Conservation (phyloP, 2,329 filamentous ascomycete species). For the Fusarium torulosum region DNA sequence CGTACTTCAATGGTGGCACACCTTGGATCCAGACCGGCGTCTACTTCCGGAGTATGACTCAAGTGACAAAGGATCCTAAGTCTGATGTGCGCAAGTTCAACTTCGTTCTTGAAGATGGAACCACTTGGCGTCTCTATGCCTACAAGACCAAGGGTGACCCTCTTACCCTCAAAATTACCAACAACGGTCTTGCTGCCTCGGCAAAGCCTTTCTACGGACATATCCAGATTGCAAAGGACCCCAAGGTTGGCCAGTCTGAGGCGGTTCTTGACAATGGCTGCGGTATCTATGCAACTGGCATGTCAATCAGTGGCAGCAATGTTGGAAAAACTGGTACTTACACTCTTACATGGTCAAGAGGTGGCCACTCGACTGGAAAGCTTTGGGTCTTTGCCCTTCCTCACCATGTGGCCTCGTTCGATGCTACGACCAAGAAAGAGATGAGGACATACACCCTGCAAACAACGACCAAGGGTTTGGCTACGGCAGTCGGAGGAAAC, state of each 20-base stretch:
- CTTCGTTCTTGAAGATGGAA: constrained; percentile 77
- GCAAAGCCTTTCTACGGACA: constrained; percentile 77
- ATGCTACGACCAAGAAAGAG: constrained; percentile 64
- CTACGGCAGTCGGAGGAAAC: constrained; percentile 77
- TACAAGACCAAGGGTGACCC: constrained; percentile 69
- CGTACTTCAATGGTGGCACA: constrained; percentile 75
- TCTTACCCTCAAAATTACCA: constrained; percentile 76
- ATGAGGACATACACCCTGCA: constrained; percentile 72
- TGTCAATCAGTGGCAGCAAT: constrained; percentile 73
- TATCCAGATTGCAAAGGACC: constrained; percentile 86
- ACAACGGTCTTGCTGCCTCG: constrained; percentile 74
- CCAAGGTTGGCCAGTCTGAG: constrained; percentile 68
- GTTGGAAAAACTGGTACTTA: constrained; percentile 75
- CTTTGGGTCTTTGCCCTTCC: constrained; percentile 90
- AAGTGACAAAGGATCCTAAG: constrained; percentile 67
- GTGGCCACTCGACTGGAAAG: constrained; percentile 69
- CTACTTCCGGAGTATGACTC: constrained; percentile 77
- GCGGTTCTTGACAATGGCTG: constrained; percentile 78
- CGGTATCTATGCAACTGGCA: constrained; percentile 78
- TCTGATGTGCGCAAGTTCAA: constrained; percentile 80
- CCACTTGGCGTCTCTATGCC: constrained; percentile 85
- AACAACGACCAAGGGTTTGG: constrained; percentile 87
- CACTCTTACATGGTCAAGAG: constrained; percentile 78
- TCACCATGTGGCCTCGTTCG: constrained; percentile 85
- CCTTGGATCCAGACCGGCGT: constrained; percentile 81